Percentiles rank a stretch among this genome's conserved stretches.
Evolutionary conservation across 768 basidiomycete species (phyloP).

Genomic region (Auricularia auricula-judae): DNA sequence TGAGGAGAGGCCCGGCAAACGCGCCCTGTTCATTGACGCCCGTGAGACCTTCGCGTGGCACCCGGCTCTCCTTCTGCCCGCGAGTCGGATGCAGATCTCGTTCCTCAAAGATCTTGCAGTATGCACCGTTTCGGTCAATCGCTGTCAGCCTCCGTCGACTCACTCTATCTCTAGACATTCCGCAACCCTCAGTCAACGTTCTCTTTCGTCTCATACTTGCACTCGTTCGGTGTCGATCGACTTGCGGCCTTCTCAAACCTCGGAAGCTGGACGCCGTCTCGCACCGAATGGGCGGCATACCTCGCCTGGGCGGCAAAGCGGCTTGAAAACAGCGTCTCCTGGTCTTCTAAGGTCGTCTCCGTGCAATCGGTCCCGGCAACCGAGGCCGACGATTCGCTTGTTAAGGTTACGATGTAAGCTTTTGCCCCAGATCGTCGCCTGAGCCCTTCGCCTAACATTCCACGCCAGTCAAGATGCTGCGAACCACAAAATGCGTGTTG

Average conservation of each 20-base stretch:
- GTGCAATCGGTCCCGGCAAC: conserved; percentile 16
- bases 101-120: conserved; percentile 41
- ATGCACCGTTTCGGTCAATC: neutral
- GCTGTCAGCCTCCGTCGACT: neutral
- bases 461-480: neutral
- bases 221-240: conserved; percentile 29
- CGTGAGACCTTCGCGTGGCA: conserved; percentile 36
- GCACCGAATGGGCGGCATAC: conserved; percentile 45
- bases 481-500: neutral
- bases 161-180: conserved; percentile 20
- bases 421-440: neutral
- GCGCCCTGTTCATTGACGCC: neutral
- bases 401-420: neutral
- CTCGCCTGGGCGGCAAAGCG: conserved; percentile 38
- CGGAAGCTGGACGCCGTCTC: conserved; percentile 37
- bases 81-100: conserved; percentile 18
- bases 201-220: conserved; percentile 43
- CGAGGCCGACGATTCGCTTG: neutral
- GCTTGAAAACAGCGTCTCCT: conserved; percentile 35
- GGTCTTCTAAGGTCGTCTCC: conserved; percentile 29
- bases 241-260: conserved; percentile 44
- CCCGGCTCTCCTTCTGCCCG: conserved; percentile 43
- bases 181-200: conserved; percentile 39
- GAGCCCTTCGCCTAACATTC: neutral
- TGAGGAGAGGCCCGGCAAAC: conserved; percentile 27